A percentile compares a stretch with the other conserved stretches of the same genome.
Conservation (phyloP, 306 rosid species). For the Cucurbita maxima region DNA sequence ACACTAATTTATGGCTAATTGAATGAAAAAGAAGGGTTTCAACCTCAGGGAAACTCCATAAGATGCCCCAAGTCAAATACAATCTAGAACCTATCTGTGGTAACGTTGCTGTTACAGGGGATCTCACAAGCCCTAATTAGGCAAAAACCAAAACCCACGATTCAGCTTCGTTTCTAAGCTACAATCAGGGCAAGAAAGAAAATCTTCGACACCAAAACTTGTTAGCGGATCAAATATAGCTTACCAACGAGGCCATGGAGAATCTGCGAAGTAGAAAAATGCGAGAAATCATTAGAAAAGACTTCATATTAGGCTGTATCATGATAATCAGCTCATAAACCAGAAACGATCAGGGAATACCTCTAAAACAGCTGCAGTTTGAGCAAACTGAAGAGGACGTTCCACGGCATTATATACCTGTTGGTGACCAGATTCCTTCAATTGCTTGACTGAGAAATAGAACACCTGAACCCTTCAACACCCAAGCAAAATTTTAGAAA, state of each 20-base stretch:
- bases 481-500: background rate
- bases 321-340: background rate
- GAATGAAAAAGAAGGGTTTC: background rate
- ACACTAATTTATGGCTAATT: background rate
- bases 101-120: conserved; percentile 71
- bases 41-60: conserved; percentile 88
- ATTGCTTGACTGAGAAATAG: conserved; percentile 36
- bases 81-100: conserved; percentile 73
- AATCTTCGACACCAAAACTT: background rate
- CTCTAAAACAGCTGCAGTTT: conserved; percentile 73
- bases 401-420: conserved; percentile 62
- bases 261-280: conserved; percentile 31
- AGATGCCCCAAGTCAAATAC: conserved; percentile 65
- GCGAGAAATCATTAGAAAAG: background rate
- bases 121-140: conserved; percentile 56
- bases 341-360: conserved; percentile 6
- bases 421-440: conserved; percentile 45
- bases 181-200: background rate
- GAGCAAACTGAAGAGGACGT: conserved; percentile 54
- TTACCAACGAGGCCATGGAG: conserved; percentile 79
- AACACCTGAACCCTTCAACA: conserved; percentile 50
- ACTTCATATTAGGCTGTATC: background rate
- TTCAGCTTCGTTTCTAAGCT: background rate
- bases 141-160: background rate
- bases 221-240: conserved; percentile 14